Evolutionary conservation across 106 monocot genomes (phyloP), one percentile per base, ranked within the genome.

Genomic region (Hemerocallis citrina): DNA sequence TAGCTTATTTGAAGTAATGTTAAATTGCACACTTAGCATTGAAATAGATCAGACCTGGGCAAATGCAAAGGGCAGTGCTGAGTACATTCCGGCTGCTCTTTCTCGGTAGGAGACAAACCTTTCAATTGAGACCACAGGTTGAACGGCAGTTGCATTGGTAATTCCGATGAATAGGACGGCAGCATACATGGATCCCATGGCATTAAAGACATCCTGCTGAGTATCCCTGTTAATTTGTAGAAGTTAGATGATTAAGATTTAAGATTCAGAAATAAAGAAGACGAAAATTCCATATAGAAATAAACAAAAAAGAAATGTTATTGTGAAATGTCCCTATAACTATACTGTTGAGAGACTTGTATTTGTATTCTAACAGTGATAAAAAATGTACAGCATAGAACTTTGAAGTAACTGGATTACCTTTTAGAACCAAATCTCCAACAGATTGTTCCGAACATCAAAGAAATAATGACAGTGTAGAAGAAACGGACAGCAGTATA

Each of bases 381-480:
- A 49, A 49, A 49, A 24, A 1, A 10, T 49, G 5, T 14, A 7
- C 13, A 21, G n/a, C 24, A 25, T 23, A 24, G 54, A 30, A 32
- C 31, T 54, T 32, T 32, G 23, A 50, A 17, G 27, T 50, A 13
- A 9, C 7, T 11, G 13, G 10, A 29, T 23, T 81, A 98, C 98
- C 87, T 99, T 77, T 75, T 82, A 30, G 98, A 79, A 44, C 98
- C 92, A 64, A 99, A 92, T 61, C 75, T 69, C 98, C 98, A 99
- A 65, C 98, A 99, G 66, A 99, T 99, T 47, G 98, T 85, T 67
- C 98, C 98, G 61, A 99, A 99, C 92, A 99, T 99, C 62, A 99
- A 57, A 13, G 98, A 99, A 62, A 99, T 99, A 24, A 92, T 68
- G 17, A 85, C 70, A 42, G 98, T 99, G 62, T 92, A 99, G 72